Base-by-base conservation (phyloP, 108 stramenopile species). In the Thalassiosira profunda region DNA sequence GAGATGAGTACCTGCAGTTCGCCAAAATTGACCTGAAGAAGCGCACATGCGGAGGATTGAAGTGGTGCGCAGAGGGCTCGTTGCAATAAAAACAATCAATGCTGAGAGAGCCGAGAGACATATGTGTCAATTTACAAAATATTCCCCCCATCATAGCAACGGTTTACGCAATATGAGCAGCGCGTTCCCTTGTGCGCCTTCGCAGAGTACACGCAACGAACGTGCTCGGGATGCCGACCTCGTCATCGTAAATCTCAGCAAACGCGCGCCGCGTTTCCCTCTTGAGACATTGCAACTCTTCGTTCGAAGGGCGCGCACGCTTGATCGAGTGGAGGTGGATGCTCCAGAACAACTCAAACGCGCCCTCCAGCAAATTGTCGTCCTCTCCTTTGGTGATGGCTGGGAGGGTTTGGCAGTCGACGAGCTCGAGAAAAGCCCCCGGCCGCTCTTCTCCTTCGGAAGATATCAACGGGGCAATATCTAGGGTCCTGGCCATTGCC, bases 1-100 rank as follows among this genome's bases (percentile, higher is more conserved):
- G 56, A 53, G 79, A 76, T 33, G 87, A 76, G 7, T 91, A 86
- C 58, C 58, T 91, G 57, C n/a, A 84, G 57, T 63, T 84, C 48
- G 76, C 80, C 23, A 77, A 52, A 9, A 84, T 91, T 55, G 84
- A 87, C 74, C 41, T 84, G 8, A 68, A 68, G 17, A 49, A 70
- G 0, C 57, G 83, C 37, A 67, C 60, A 29, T 80, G 81, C 43
- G 61, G 71, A 12, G 48, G 41, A 11, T 86, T 91, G 49, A 60
- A 69, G 21, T 91, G 86, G 86, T 91, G 90, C 55, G 80, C 80
- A 29, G 52, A 79, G n/a, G 66, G 76, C 36, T 43, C 47, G 3
- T 29, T 86, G 35, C 63, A 67, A 7, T 86, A 79, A n/a, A n/a
- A n/a, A n/a, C n/a, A n/a, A n/a, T n/a, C n/a, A n/a, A n/a, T n/a